phyloP scores from a whole-genome alignment of 192 early-diverging fungal species.

The Funneliformis geosporum region DNA sequence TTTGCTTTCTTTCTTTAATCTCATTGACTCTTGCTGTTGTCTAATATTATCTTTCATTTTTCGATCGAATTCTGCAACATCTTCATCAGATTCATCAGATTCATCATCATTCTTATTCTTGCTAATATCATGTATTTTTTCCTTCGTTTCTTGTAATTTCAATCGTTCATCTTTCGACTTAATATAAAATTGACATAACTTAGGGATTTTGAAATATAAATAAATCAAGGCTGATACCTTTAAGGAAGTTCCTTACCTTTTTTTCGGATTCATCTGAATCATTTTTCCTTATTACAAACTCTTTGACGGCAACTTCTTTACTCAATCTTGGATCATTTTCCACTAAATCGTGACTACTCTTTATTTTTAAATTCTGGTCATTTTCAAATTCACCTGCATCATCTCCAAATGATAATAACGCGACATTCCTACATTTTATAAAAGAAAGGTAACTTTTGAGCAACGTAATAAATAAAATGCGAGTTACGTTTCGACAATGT shows the following conservation, averaged over 20 bases:
- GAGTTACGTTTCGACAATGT: neutral
- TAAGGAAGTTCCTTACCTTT: conserved; percentile 1
- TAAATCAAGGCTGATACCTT: neutral
- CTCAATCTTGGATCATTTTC: conserved; percentile 47
- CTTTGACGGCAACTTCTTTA: conserved; percentile 21
- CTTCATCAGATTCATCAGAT: conserved; percentile 38
- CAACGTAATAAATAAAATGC: neutral
- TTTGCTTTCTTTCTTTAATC: neutral
- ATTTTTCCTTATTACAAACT: neutral
- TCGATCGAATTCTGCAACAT: conserved; percentile 34
- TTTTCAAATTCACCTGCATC: conserved; percentile 66
- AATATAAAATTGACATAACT: neutral
- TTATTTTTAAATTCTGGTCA: conserved; percentile 47
- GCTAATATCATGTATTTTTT: conserved; percentile 2
- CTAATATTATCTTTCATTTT: conserved; percentile 27
- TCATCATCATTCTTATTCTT: conserved; percentile 10
- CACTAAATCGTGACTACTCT: conserved; percentile 80
- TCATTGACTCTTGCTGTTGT: conserved; percentile 23
- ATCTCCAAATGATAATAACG: conserved; percentile 88
- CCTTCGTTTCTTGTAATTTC: neutral
- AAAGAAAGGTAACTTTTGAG: neutral
- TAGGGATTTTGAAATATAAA: neutral
- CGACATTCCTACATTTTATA: conserved; percentile 57
- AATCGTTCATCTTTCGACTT: neutral
- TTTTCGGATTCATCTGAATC: too few relatives aligned